phyloP scores from a whole-genome alignment of 78 protist genomes.

The Speleostelium caveatum region DNA sequence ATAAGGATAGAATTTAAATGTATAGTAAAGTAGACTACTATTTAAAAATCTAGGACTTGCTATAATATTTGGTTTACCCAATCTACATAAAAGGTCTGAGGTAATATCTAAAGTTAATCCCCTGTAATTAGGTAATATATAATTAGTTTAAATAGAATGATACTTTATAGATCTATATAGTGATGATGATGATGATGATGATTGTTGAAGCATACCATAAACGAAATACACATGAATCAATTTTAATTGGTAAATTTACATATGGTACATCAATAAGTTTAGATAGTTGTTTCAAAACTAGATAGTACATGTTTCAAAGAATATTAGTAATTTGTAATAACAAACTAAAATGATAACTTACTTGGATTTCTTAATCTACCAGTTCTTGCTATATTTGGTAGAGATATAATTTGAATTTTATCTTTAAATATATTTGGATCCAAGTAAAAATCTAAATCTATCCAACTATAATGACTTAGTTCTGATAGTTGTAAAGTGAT shows the following conservation, averaged over 20 bases:
- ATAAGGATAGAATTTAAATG: too few relatives aligned
- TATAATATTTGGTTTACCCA: not conserved
- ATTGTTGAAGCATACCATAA: too few relatives aligned
- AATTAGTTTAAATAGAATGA: too few relatives aligned
- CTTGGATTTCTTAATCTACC: conserved; percentile 29
- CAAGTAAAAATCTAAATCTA: conserved; percentile 4
- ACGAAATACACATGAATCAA: too few relatives aligned
- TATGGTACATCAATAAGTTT: conserved; percentile 17
- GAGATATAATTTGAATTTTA: not conserved
- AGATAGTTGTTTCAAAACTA: conserved; percentile 5
- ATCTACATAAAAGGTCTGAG: conserved; percentile 5
- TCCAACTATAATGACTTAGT: conserved; percentile 62
- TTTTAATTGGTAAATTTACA: conserved; percentile 21
- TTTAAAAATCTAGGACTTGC: too few relatives aligned
- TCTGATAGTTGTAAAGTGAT: conserved; percentile 13
- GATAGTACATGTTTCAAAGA: not conserved
- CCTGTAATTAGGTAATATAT: conserved; percentile 11
- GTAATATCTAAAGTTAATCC: conserved; percentile 59
- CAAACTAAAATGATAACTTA: not conserved
- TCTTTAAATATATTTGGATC: not conserved
- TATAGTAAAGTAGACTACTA: too few relatives aligned
- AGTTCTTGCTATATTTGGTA: conserved; percentile 4
- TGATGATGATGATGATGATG: too few relatives aligned
- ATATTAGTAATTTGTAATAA: not conserved
- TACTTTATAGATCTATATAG: too few relatives aligned